Percentiles rank a stretch among this genome's conserved stretches.
Conservation (phyloP, 106 monocot species). For the Chionographis japonica region DNA sequence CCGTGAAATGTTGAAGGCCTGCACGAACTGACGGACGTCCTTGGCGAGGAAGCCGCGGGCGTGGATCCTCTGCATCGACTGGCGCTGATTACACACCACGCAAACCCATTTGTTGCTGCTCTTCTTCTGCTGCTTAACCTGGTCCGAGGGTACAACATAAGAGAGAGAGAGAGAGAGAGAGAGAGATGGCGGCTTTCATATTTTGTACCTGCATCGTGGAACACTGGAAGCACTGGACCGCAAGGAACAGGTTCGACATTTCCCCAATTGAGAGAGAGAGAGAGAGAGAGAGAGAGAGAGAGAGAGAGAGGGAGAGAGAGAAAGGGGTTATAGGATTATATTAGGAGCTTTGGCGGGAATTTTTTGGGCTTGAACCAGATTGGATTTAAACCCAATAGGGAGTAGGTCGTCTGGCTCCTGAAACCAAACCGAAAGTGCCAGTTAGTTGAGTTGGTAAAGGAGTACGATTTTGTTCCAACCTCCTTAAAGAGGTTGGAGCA, state of each 20-base stretch:
- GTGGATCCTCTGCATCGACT: conserved; percentile 39
- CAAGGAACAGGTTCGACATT: conserved; percentile 38
- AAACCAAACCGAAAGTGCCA: no score
- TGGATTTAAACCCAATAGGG: no score
- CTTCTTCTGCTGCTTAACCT: conserved; percentile 62
- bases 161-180: conserved; percentile 7
- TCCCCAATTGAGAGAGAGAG: neutral
- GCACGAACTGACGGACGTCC: conserved; percentile 47
- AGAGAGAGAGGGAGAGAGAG: no score
- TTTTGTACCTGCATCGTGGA: conserved; percentile 47
- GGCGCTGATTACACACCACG: conserved; percentile 47
- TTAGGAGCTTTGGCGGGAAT: no score
- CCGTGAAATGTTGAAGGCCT: conserved; percentile 37
- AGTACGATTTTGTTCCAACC: no score
- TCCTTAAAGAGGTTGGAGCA: no score
- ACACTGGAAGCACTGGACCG: conserved; percentile 45
- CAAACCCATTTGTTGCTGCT: conserved; percentile 59
- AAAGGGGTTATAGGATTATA: no score
- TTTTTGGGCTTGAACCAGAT: no score
- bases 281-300: no score
- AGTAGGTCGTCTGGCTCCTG: no score
- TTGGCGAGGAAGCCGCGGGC: conserved; percentile 36
- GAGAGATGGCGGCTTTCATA: neutral
- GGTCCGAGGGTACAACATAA: neutral
- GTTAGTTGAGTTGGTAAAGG: no score